phyloP scores from a whole-genome alignment of 2,329 filamentous ascomycete species.

The Coccinonectria pachysandricola region DNA sequence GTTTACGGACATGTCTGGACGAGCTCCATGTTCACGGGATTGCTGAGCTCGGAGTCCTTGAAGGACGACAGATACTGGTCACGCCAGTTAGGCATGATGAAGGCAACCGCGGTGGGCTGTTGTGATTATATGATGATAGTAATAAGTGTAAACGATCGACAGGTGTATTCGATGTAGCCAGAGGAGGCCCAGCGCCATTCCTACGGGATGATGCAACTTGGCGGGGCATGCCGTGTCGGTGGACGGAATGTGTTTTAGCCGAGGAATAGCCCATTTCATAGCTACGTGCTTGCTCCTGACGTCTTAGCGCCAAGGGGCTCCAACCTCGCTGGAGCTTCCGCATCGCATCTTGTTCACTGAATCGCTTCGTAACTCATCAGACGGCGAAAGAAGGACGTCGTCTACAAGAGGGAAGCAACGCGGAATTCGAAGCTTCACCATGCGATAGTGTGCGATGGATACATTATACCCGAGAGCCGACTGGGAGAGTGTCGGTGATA shows the following conservation, averaged over 20 bases:
- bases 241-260: conserved; percentile 15
- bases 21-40: conserved; percentile 50
- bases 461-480: conserved; percentile 63
- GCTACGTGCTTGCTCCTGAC: no score
- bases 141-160: no score
- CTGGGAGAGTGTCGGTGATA: conserved; percentile 89
- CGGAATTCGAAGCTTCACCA: conserved; percentile 17
- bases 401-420: no score
- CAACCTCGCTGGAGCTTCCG: conserved; percentile 10
- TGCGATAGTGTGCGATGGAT: conserved; percentile 38
- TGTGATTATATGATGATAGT: no score
- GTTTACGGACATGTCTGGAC: conserved; percentile 64
- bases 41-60: conserved; percentile 59
- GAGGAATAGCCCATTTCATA: conserved; percentile 24
- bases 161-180: no score
- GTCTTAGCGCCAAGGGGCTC: no score
- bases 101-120: not conserved
- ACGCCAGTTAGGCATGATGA: conserved; percentile 57
- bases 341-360: conserved; percentile 1
- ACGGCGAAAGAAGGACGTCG: conserved; percentile 2
- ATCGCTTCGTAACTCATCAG: not conserved
- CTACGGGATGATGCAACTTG: conserved; percentile 19
- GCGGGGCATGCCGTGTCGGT: conserved; percentile 4
- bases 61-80: conserved; percentile 72
- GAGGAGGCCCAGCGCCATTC: no score